Base-by-base conservation (phyloP, 805 yeast genomes). In the Lachancea mirantina region DNA sequence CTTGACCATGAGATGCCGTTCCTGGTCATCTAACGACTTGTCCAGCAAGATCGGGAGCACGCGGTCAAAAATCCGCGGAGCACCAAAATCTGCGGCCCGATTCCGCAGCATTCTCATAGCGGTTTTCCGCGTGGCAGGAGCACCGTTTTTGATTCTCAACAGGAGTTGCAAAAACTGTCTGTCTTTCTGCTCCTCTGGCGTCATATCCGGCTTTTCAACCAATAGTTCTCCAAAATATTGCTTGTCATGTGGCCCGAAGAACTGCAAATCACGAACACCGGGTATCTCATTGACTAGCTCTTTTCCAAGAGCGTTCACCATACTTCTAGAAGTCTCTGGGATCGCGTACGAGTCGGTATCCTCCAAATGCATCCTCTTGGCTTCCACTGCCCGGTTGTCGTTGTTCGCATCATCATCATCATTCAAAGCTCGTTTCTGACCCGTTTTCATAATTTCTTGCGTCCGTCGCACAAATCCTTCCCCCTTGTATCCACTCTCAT, bases 1-100 rank as follows among this genome's bases (percentile, higher is more conserved):
- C 53, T 87, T 88, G 9, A 85, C 81, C 35, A 89, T 62, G 8
- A 85, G 54, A 59, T 84, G 94, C 11, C 95, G 68, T 54, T 89
- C 96, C 42, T 76, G 82, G 28, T 83, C 92, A 42, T 78, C 89
- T 17, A 87, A 57, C 3, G 72, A 56, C 23, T 75, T 75, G 40
- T 84, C 95, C 50, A 80, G 61, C 26, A 88, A 58, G 16, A 89
- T 57, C 0, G 96, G 95, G 10, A 88, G 61, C n/a, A 84, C 65
- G 39, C 74, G 77, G 36, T 74, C 71, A 46, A 88, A 78, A 10
- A 88, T 54, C 0, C 75, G 49, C 28, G 73, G 69, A 0, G 95
- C 79, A 0, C 95, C 96, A 45, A 77, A 73, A 9, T 58, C 62
- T 6, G 65, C 58, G 0, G 92, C 78, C 39, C 69, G 68, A 28